A percentile compares a stretch with the other conserved stretches of the same genome.
Evolutionary conservation across 306 rosid species (phyloP).

Genomic region (Pterocarpus santalinus): DNA sequence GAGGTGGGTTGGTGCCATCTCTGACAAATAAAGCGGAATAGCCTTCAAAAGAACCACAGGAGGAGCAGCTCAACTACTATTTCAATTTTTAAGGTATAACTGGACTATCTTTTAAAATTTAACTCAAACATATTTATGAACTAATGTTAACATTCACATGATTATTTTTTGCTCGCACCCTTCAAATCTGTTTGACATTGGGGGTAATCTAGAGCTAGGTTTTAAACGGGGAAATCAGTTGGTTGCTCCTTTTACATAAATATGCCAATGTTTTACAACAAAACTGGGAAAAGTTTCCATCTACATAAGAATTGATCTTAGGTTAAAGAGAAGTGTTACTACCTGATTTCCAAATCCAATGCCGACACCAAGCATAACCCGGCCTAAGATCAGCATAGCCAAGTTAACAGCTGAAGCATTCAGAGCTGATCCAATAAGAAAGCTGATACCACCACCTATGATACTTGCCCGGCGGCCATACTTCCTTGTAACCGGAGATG

Average conservation of each 20-base stretch:
- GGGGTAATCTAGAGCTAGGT: conserved; percentile 8
- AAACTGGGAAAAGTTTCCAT: not conserved
- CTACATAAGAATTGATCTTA: conserved; percentile 23
- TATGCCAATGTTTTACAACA: not conserved
- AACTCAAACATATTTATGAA: conserved; percentile 36
- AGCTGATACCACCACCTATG: conserved; percentile 77
- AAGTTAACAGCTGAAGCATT: conserved; percentile 76
- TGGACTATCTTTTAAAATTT: conserved; percentile 25
- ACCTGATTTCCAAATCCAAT: conserved; percentile 98
- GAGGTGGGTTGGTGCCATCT: conserved; percentile 94
- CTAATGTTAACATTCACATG: not conserved
- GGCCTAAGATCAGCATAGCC: conserved; percentile 78
- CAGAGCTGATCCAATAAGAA: conserved; percentile 72
- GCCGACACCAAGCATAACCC: conserved; percentile 94
- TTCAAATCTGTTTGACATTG: not conserved
- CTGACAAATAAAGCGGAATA: conserved; percentile 88
- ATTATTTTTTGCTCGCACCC: not conserved
- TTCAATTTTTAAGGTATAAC: conserved; percentile 39
- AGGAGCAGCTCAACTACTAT: conserved; percentile 36
- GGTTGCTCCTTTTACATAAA: not conserved
- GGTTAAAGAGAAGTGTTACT: conserved; percentile 20
- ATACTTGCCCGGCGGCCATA: conserved; percentile 82
- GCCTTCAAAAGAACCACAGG: conserved; percentile 67
- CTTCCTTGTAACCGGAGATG: conserved; percentile 80
- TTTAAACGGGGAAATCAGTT: not conserved